These are phyloP conservation scores for Cyberlindnera saturnus DNA, from an alignment of 805 yeast species.

Conservation along the genomic window DNA sequence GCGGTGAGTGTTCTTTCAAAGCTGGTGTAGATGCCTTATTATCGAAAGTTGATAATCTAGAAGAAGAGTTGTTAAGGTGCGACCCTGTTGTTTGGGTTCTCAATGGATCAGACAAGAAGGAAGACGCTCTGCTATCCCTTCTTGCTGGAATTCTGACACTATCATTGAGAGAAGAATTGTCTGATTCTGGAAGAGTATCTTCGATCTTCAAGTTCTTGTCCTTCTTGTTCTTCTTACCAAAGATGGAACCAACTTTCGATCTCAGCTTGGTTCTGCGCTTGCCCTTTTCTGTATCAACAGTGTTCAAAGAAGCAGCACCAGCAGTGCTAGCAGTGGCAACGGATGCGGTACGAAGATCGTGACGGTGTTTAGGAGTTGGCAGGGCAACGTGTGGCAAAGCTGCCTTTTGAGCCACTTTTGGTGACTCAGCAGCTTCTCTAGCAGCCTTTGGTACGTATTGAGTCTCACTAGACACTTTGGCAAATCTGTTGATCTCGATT, in stretches of 20 bases:
- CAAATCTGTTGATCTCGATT: slow-evolving; percentile 53
- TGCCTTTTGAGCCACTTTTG: slow-evolving; percentile 6
- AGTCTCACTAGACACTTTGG: slow-evolving; percentile 32
- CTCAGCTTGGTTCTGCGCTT: slow-evolving; percentile 39
- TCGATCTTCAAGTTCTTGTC: slow-evolving; percentile 20
- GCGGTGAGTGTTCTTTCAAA: slow-evolving; percentile 6
- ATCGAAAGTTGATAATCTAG: slow-evolving; percentile 3
- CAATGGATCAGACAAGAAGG: slow-evolving; percentile 11
- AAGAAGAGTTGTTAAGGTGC: slow-evolving; percentile 5
- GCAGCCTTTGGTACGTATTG: slow-evolving; percentile 21
- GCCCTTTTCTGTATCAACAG: slow-evolving; percentile 17
- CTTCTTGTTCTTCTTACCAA: slow-evolving; percentile 54
- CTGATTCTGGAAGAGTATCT: slow-evolving; percentile 20
- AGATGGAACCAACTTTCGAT: slow-evolving; percentile 71
- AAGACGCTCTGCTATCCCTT: slow-evolving; percentile 18
- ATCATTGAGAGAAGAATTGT: slow-evolving; percentile 20
- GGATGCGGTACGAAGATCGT: slow-evolving; percentile 12
- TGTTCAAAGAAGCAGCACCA: slow-evolving; percentile 3
- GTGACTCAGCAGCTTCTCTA: slow-evolving; percentile 25
- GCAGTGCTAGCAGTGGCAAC: slow-evolving; percentile 12
- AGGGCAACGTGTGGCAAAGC: not conserved
- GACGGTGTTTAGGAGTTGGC: slow-evolving; percentile 1
- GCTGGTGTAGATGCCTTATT: slow-evolving; percentile 2
- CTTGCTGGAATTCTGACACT: slow-evolving; percentile 5
- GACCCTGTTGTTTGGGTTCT: slow-evolving; percentile 5